These are phyloP conservation scores for Suhomyces kilbournensis DNA, from an alignment of 805 yeast genomes.

Conservation along the genomic window DNA sequence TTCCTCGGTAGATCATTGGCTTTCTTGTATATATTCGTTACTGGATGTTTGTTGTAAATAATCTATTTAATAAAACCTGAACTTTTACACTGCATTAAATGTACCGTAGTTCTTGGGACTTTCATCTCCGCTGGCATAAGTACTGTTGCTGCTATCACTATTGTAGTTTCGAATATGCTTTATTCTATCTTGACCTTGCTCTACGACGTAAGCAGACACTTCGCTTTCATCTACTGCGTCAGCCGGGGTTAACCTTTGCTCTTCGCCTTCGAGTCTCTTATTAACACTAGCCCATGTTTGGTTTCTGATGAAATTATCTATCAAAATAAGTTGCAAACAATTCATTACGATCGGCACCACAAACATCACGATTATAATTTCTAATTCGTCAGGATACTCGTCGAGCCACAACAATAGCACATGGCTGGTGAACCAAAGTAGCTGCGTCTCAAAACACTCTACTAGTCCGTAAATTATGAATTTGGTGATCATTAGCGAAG, in stretches of 20 bases:
- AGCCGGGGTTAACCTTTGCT: constrained; percentile 5
- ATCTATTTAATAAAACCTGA: not conserved
- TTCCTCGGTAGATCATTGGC: not conserved
- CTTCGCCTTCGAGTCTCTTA: constrained; percentile 13
- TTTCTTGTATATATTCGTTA: not conserved
- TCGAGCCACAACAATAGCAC: constrained; percentile 82
- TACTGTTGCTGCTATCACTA: constrained; percentile 5
- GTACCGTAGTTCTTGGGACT: constrained; percentile 3
- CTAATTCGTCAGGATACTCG: constrained; percentile 68
- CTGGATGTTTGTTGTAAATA: not conserved
- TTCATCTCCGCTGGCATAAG: not conserved
- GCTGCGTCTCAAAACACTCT: constrained; percentile 60
- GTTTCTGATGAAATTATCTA: constrained; percentile 71
- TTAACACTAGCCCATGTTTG: constrained; percentile 40
- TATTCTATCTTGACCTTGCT: not conserved
- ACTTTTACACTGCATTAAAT: not conserved
- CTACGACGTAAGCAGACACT: not conserved
- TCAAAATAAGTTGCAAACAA: constrained; percentile 66
- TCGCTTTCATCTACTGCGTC: not conserved
- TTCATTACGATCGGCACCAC: constrained; percentile 73
- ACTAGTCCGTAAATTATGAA: constrained; percentile 54
- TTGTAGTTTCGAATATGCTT: not conserved
- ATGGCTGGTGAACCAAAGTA: constrained; percentile 56
- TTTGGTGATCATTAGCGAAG: constrained; percentile 67
- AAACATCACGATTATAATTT: constrained; percentile 84